Evolutionary conservation across 441 rosid genomes (phyloP), one percentile per base, ranked within the genome.

Genomic region (Jatropha multifida): DNA sequence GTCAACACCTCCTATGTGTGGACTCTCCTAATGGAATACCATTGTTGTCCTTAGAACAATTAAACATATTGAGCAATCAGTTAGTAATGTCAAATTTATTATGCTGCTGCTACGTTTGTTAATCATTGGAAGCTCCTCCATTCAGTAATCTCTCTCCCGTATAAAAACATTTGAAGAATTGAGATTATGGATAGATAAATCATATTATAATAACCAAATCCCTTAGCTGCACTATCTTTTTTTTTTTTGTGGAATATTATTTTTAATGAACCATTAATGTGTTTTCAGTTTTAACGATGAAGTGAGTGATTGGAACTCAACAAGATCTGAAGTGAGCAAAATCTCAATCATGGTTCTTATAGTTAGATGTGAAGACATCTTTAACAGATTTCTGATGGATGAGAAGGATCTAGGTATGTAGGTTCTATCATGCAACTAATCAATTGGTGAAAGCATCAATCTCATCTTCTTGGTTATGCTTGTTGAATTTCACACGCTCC

Each of bases 271-370:
- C 23, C 60, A 68, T 41, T 52, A 32, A 59, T 67, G 18, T 80
- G 38, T 67, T 81, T 37, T 69, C 86, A 90, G 97, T 81, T 88
- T 74, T 72, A 78, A 89, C 48, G 65, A 80, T 59, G 94, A 83
- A 82, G 87, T 79, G 18, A 74, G 79, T 38, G 72, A 80, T 75
- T 94, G 97, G 97, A 90, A 86, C 82, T 75, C 78, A 70, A 83
- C 85, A 71, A 88, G 93, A 87, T 80, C 83, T 61, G 88, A 94
- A 83, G 93, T 96, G 78, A 85, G 96, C 85, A 96, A 81, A 83
- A 86, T 92, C 77, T 81, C 97, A 58, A 83, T 91, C 84, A 72
- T 55, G 76, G 80, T 88, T 77, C 92, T 96, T 46, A 74, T 94
- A 77, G 69, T 81, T 67, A 89, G 98, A 90, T 94, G 99, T 70